Base-by-base conservation (phyloP, 2,329 filamentous ascomycete species). In the Nothophaeocryptopus gaeumannii region DNA sequence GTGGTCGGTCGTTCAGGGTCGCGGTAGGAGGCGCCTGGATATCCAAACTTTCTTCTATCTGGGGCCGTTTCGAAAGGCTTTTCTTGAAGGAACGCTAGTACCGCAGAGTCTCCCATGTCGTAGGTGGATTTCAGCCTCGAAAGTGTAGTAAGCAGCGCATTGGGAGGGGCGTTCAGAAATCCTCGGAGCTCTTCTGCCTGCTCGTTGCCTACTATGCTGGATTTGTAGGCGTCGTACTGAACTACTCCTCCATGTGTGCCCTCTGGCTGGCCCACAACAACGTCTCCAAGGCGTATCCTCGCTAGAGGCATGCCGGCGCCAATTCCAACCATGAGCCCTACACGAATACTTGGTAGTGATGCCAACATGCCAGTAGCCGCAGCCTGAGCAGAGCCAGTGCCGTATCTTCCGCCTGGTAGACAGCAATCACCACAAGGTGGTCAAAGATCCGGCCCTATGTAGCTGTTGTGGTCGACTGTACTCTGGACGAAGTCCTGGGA, bases 151-250 rank as follows among this genome's bases (percentile, higher is more conserved):
- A 52, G 29, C 8, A 46, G 15, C 10, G 15, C 16, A 14, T 12
- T 16, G 2, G 54, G 52, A 8, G 42, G 51, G 32, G 45, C 41
- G 29, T 48, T 41, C 2, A 53, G 37, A 5, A 8, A 31, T 12
- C 43, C 33, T 38, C 26, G 12, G n/a, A 33, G 14, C 32, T 32
- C 29, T 37, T 35, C 12, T 37, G 2, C 62, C 63, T 2, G 58
- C 58, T 13, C 48, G 48, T 8, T 8, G 38, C 1, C 39, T 49
- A 2, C 16, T 13, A 7, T 61, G 62, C 16, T 59, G 45, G 34
- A 60, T 61, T 61, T 63, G 2, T 55, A 58, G 9, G 60, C 47
- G 35, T 64, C 61, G n/a, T 54, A 62, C 35, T 65, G 59, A 3
- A 62, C 34, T 1, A 65, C 63, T 3, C 62, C 63, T 2, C 60